phyloP scores from a whole-genome alignment of 2,329 filamentous ascomycete species.

The Teratosphaeria destructans region DNA sequence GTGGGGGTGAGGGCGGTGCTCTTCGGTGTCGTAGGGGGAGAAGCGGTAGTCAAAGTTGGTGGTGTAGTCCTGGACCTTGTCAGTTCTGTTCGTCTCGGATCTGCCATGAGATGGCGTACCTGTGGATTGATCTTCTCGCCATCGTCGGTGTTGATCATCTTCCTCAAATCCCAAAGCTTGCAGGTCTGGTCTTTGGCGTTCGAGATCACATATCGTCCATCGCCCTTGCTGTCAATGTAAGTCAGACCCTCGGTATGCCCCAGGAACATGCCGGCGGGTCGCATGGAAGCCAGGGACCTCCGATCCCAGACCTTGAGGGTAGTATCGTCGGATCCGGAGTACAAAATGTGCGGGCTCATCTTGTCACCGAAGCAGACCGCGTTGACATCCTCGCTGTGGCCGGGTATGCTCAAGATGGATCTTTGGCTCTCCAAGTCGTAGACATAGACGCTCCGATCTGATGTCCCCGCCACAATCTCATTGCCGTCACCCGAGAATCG shows the following conservation, averaged over 20 bases:
- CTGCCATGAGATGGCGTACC: conserved; percentile 8
- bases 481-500: conserved; percentile 86
- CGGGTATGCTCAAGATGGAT: conserved; percentile 62
- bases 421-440: conserved; percentile 80
- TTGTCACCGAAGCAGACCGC: conserved; percentile 92
- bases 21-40: conserved; percentile 52
- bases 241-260: conserved; percentile 57
- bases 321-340: conserved; percentile 89
- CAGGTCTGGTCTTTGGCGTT: conserved; percentile 96
- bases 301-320: conserved; percentile 96
- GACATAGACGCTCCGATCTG: conserved; percentile 66
- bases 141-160: conserved; percentile 66
- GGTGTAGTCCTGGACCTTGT: conserved; percentile 35
- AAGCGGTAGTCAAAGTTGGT: conserved; percentile 67
- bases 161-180: conserved; percentile 92
- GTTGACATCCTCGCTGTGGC: conserved; percentile 84
- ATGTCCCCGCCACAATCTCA: conserved; percentile 84
- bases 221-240: conserved; percentile 71
- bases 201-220: conserved; percentile 78
- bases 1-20: conserved; percentile 63
- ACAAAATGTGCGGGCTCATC: conserved; percentile 81
- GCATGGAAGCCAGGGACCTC: conserved; percentile 52
- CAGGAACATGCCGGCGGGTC: conserved; percentile 54
- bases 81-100: background rate
- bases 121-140: conserved; percentile 47